These are phyloP conservation scores for Sphenostylis stenocarpa DNA, from an alignment of 306 rosid genomes.

Conservation along the genomic window DNA sequence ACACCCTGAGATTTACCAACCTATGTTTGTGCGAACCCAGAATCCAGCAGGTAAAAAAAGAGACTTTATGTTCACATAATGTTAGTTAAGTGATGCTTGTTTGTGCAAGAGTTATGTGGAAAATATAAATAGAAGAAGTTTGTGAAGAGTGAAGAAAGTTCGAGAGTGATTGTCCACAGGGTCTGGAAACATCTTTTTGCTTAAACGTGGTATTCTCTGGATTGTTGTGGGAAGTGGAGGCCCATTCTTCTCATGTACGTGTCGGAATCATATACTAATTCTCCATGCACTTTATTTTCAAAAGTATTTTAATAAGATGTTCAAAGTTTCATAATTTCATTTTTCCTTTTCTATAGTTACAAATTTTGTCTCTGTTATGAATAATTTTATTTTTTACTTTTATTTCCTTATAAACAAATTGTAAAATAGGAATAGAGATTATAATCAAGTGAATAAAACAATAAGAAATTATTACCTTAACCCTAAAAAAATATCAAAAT, in stretches of 20 bases:
- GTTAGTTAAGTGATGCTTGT: background rate
- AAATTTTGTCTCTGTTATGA: background rate
- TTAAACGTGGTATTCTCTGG: constrained; percentile 26
- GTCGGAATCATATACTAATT: background rate
- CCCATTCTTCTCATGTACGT: constrained; percentile 22
- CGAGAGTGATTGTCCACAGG: constrained; percentile 27
- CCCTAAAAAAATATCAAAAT: too few species aligned
- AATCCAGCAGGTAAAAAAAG: background rate
- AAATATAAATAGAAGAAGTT: background rate
- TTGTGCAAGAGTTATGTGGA: background rate
- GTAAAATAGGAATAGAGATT: too few species aligned
- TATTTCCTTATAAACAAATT: too few species aligned
- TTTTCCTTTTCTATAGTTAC: background rate
- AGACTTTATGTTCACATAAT: background rate
- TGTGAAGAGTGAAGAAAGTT: constrained; percentile 40
- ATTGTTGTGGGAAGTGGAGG: constrained; percentile 3
- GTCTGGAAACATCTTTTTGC: constrained; percentile 44
- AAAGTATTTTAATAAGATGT: background rate
- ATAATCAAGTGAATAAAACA: too few species aligned
- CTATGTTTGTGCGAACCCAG: background rate
- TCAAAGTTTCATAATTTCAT: background rate
- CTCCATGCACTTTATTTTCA: background rate
- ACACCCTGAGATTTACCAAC: background rate
- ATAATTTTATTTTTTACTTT: too few species aligned
- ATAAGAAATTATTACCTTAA: too few species aligned